Base-by-base conservation (phyloP, 495 filamentous ascomycete genomes). In the Pseudomonodictys pantanalensis region DNA sequence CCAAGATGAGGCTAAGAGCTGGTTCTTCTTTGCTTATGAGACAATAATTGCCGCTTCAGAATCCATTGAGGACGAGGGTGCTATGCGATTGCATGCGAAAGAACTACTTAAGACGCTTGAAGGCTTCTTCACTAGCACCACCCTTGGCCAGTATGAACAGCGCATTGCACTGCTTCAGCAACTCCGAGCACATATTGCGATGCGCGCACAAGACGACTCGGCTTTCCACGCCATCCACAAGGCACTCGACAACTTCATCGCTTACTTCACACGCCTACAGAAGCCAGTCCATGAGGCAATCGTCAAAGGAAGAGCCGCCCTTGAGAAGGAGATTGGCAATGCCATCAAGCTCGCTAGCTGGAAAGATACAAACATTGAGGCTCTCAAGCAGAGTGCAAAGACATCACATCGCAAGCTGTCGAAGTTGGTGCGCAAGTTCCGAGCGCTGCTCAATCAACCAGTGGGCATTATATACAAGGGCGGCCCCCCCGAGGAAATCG, bases 1-100 rank as follows among this genome's bases (percentile, higher is more conserved):
- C 58, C 74, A 84, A 9, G 79, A 87, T 28, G 85, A 89, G 66
- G 91, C 92, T 9, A 83, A 82, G 59, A 85, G 86, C 10, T 99
- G 93, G 92, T 99, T 92, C 90, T 99, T 97, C 68, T 82, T 97
- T 42, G 89, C 92, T 5, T 97, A 95, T 51, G 89, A 96, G 72
- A 87, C 82, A 25, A 82, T 96, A 48, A 78, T 99, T 64, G 87
- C 84, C 3, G 85, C 84, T 30, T 86, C 92, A 0, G 72, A 90
- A 30, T 80, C 82, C 18, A 76, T 85, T 49, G 75, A 59, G 3
- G 52, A 54, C 35, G 68, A 75, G 25, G 68, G 80, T 17, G 81
- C 85, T 49, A 69, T 95, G 56, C 72, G 77, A 25, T 70, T 73
- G 3, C 86, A 96, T 72, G 78, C 82, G 1, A 77, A 82, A 56